These are phyloP conservation scores for Jaenimonas drosophilae DNA, from an alignment of 208 protist genomes.

Conservation along the genomic window DNA sequence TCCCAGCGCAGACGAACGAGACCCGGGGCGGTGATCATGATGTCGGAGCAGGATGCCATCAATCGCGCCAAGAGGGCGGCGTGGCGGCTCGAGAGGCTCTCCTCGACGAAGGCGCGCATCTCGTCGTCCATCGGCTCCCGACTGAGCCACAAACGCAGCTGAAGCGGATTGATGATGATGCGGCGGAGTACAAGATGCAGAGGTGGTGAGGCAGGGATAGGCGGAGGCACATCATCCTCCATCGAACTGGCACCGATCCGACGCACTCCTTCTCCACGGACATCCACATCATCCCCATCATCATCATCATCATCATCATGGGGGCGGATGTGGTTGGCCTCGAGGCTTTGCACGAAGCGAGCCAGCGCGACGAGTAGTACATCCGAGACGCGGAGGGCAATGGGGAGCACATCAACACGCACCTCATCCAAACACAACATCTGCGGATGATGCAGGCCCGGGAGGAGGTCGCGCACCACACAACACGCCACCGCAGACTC, in stretches of 20 bases:
- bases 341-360: neutral
- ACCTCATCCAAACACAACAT: slow-evolving; percentile 67
- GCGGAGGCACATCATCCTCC: neutral
- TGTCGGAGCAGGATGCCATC: slow-evolving; percentile 71
- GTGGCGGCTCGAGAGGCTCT: slow-evolving; percentile 46
- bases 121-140: slow-evolving; percentile 53
- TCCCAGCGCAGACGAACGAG: slow-evolving; percentile 46
- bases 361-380: slow-evolving; percentile 44
- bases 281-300: too few relatives aligned
- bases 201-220: neutral
- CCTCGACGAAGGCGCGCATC: slow-evolving; percentile 55
- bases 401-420: slow-evolving; percentile 59
- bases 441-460: slow-evolving; percentile 21
- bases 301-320: neutral
- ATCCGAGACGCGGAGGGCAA: slow-evolving; percentile 76
- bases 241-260: too few relatives aligned
- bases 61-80: slow-evolving; percentile 82
- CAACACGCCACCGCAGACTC: slow-evolving; percentile 34
- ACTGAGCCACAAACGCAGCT: slow-evolving; percentile 73
- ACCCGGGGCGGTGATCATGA: slow-evolving; percentile 57
- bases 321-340: neutral
- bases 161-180: slow-evolving; percentile 83
- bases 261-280: too few relatives aligned
- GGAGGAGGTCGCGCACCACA: slow-evolving; percentile 33
- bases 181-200: slow-evolving; percentile 62